A percentile compares a stretch with the other conserved stretches of the same genome.
Evolutionary conservation across 2,329 filamentous ascomycete species (phyloP).

Genomic region (Huntiella bhutanensis): DNA sequence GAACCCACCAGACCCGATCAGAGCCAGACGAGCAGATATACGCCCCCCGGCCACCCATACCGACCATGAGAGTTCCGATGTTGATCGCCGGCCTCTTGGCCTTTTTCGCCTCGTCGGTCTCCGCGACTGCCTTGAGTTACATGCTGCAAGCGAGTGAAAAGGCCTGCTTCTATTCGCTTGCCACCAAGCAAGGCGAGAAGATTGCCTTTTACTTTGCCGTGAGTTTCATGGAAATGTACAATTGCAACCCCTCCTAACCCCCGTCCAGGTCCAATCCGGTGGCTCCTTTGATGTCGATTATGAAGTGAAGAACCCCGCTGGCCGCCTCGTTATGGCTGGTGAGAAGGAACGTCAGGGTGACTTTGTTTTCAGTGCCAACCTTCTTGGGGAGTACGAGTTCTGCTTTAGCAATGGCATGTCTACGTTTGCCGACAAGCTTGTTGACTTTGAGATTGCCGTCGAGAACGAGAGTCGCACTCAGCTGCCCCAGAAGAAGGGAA

Average conservation of each 20-base stretch:
- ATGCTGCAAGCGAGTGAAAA: slow-evolving; percentile 78
- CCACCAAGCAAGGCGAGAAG: slow-evolving; percentile 66
- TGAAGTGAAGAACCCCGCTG: slow-evolving; percentile 60
- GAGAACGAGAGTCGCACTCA: slow-evolving; percentile 73
- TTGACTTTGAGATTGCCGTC: slow-evolving; percentile 93
- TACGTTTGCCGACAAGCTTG: slow-evolving; percentile 90
- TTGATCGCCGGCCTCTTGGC: slow-evolving; percentile 51
- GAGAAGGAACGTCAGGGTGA: slow-evolving; percentile 88
- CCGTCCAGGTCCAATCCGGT: slow-evolving; percentile 73
- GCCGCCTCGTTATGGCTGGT: slow-evolving; percentile 67
- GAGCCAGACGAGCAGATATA: not conserved
- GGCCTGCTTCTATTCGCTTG: slow-evolving; percentile 80
- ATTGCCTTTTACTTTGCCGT: slow-evolving; percentile 98
- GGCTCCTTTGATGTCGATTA: slow-evolving; percentile 97
- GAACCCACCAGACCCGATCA: too few species aligned
- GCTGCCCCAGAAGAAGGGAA: slow-evolving; percentile 75
- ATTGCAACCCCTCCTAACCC: not conserved
- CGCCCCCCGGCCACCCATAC: not conserved
- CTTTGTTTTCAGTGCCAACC: slow-evolving; percentile 89
- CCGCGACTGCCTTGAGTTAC: slow-evolving; percentile 87
- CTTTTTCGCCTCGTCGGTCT: slow-evolving; percentile 48
- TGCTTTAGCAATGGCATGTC: slow-evolving; percentile 99
- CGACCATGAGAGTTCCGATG: slow-evolving; percentile 45
- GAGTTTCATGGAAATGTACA: slow-evolving; percentile 19
- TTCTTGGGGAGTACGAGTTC: slow-evolving; percentile 78